phyloP scores from a whole-genome alignment of 495 filamentous ascomycete species.

The Neurospora sp. region DNA sequence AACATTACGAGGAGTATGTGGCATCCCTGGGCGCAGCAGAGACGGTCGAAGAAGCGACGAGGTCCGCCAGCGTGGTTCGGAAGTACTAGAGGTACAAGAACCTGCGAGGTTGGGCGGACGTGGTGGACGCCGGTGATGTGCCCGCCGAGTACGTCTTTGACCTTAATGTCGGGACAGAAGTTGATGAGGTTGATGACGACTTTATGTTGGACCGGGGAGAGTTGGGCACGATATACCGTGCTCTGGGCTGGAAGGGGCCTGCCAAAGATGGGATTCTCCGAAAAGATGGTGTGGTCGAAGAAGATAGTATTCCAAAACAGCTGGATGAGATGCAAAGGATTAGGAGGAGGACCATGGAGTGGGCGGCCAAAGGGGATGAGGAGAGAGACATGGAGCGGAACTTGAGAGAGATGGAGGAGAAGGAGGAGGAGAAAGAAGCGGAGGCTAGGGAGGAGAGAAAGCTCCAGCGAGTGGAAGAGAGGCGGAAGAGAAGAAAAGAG shows the following conservation, averaged over 20 bases:
- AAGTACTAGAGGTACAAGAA: neutral
- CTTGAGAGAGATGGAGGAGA: neutral
- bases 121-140: neutral
- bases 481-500: no score
- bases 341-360: neutral
- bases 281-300: neutral
- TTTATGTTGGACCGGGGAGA: neutral
- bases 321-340: neutral
- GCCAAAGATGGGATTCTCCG: no score
- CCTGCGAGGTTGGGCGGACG: neutral
- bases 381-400: neutral
- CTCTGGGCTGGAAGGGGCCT: neutral
- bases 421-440: neutral
- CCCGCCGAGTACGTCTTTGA: neutral
- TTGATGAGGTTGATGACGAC: neutral
- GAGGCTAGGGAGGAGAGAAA: no score
- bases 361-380: neutral
- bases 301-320: neutral
- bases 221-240: neutral
- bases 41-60: neutral
- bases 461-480: no score
- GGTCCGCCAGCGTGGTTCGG: neutral
- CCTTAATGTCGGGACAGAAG: neutral
- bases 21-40: neutral
- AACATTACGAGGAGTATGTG: neutral